These are phyloP conservation scores for Eutypella sp. DNA, from an alignment of 2,329 filamentous ascomycete genomes.

Conservation along the genomic window DNA sequence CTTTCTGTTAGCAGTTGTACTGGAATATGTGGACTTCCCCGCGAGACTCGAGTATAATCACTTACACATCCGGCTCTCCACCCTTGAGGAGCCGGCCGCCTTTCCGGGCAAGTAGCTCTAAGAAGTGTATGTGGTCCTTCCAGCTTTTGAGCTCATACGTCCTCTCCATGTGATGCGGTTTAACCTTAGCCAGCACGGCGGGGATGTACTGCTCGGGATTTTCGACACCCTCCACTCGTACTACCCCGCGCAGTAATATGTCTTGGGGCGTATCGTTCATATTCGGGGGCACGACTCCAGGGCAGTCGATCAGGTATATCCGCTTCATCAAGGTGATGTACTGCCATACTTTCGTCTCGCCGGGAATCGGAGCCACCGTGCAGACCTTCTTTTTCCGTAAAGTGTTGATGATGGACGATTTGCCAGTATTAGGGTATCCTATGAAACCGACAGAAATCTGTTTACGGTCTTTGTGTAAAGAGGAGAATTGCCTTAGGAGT, in stretches of 20 bases:
- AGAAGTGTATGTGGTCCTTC: slow-evolving; percentile 71
- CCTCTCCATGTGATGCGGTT: slow-evolving; percentile 81
- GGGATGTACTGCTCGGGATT: slow-evolving; percentile 95
- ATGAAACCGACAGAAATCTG: slow-evolving; percentile 91
- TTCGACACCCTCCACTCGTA: slow-evolving; percentile 92
- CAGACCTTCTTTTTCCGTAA: slow-evolving; percentile 91
- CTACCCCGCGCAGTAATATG: slow-evolving; percentile 83
- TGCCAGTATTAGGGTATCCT: slow-evolving; percentile 86
- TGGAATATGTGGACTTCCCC: too few relatives aligned
- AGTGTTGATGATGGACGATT: slow-evolving; percentile 96
- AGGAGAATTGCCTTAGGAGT: slow-evolving; percentile 86
- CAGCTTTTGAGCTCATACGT: slow-evolving; percentile 87
- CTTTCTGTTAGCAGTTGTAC: too few relatives aligned
- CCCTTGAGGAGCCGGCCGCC: slow-evolving; percentile 80
- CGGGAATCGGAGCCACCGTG: slow-evolving; percentile 88
- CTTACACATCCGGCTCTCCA: slow-evolving; percentile 89
- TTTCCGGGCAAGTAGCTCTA: slow-evolving; percentile 84
- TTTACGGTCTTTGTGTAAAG: slow-evolving; percentile 83
- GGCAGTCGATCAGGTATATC: slow-evolving; percentile 91
- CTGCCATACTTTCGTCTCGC: slow-evolving; percentile 97
- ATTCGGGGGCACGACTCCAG: slow-evolving; percentile 90
- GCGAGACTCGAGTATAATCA: too few relatives aligned
- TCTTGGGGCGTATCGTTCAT: slow-evolving; percentile 79
- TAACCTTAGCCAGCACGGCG: slow-evolving; percentile 73
- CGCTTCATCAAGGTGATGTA: slow-evolving; percentile 94